Percentiles rank a stretch among this genome's conserved stretches.
Conservation (phyloP, 2,329 filamentous ascomycete genomes). For the Nemania bipapillata region DNA sequence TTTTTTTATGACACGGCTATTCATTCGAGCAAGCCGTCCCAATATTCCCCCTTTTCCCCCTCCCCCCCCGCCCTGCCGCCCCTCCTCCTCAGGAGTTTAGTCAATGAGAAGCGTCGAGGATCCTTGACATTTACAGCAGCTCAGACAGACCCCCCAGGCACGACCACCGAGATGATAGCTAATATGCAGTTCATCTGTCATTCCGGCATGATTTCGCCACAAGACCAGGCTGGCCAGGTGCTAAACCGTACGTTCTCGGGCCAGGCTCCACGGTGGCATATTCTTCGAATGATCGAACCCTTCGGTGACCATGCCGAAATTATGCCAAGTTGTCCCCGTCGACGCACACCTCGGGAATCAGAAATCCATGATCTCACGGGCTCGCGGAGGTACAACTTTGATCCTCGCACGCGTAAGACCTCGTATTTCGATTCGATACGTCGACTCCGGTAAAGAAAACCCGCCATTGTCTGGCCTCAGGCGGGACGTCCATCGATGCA, state of each 20-base stretch:
- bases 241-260: not conserved
- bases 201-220: not conserved
- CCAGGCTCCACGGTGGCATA: not conserved
- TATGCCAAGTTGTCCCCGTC: constrained; percentile 4
- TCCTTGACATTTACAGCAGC: not conserved
- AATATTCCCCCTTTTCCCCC: no score
- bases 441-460: not conserved
- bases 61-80: no score
- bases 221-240: constrained; percentile 11
- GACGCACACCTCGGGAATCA: constrained; percentile 8
- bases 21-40: not conserved
- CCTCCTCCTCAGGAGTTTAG: not conserved
- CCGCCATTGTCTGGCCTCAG: not conserved
- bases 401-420: not conserved
- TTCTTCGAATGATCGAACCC: not conserved
- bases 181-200: constrained; percentile 13
- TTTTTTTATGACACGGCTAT: no score
- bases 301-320: constrained; percentile 12
- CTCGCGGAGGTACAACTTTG: not conserved
- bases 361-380: constrained; percentile 14
- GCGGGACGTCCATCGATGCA: constrained; percentile 9
- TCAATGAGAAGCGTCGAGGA: not conserved
- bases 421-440: constrained; percentile 1
- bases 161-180: constrained; percentile 5
- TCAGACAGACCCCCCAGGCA: constrained; percentile 3